Evolutionary conservation across 257 asterid genomes (phyloP), one percentile per base, ranked within the genome.

Genomic region (Solanum pinnatisectum): DNA sequence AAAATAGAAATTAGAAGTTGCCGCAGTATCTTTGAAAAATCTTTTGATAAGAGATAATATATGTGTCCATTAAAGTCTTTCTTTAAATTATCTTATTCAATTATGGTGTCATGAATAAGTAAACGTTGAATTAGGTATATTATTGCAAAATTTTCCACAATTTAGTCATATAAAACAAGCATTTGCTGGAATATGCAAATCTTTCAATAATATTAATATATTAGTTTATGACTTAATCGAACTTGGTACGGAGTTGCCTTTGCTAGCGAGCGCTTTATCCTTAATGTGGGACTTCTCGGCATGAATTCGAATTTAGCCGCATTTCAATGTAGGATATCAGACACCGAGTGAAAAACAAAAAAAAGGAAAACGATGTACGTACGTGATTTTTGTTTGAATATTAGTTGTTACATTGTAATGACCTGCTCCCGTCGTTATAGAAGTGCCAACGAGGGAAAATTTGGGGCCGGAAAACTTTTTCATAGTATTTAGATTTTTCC

Each of bases 281-380:
- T 0, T 2, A 44, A 44, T 4, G 52, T 44, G 16, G 13, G 6
- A 44, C 4, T 44, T 44, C 0, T 44, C 4, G 0, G 52, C 2
- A 0, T 18, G 2, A 44, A 44, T 44, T 4, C 4, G 0, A 44
- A 44, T 44, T 44, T 0, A 44, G 6, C 4, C 2, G 18, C 1
- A 0, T 5, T 12, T 0, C 0, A 44, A 44, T 44, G 2, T 12
- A 16, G 18, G 18, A 12, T 44, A 44, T 2, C 52, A 44, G 0
- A 0, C 0, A 44, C 2, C 18, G 2, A 12, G 52, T 44, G 18
- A 2, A 6, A 44, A 44, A 44, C 0, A 12, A 44, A 44, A 4
- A 73, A 8, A 71, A 71, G 8, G 59, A 6, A 76, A 39, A 23
- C 33, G 32, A 12, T 12, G 18, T 13, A 13, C 22, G 11, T 12